Percentiles rank a stretch among this genome's conserved stretches.
phyloP scores from a whole-genome alignment of 345 rosid species.

The Microcos paniculata region DNA sequence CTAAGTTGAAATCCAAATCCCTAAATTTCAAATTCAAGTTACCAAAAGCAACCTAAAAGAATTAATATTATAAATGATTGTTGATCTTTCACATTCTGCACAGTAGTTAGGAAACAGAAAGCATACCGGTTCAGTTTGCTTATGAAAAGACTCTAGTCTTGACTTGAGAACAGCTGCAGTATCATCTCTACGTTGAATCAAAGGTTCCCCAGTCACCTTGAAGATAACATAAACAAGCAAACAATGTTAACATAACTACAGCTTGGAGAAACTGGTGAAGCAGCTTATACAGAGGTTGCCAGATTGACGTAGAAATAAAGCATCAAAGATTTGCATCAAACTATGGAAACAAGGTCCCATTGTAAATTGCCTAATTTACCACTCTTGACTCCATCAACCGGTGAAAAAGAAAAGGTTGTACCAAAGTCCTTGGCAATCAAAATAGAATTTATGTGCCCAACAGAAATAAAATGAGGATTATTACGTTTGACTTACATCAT shows the following conservation, averaged over 20 bases:
- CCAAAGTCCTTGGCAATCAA: neutral
- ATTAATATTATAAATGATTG: neutral
- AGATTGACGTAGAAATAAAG: neutral
- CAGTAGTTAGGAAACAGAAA: constrained; percentile 2
- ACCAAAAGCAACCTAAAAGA: neutral
- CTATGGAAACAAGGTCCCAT: neutral
- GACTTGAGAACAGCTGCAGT: constrained; percentile 85
- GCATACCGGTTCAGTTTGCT: constrained; percentile 82
- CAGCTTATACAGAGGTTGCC: neutral
- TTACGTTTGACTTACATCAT: constrained; percentile 66
- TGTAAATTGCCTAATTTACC: neutral
- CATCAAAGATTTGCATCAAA: neutral
- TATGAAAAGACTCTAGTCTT: constrained; percentile 87
- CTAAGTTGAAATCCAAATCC: no score
- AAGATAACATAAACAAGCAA: constrained; percentile 12
- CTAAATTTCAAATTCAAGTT: no score
- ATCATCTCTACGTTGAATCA: constrained; percentile 93
- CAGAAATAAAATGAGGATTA: constrained; percentile 1
- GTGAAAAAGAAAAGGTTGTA: neutral
- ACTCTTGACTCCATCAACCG: neutral
- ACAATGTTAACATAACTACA: constrained; percentile 8
- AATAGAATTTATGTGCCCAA: neutral
- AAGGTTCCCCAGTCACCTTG: constrained; percentile 85
- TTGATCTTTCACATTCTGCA: neutral
- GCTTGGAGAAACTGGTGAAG: neutral